Evolutionary conservation across 2,329 filamentous ascomycete species (phyloP), one percentile per base, ranked within the genome.

Genomic region (Dactylonectria estremocensis): DNA sequence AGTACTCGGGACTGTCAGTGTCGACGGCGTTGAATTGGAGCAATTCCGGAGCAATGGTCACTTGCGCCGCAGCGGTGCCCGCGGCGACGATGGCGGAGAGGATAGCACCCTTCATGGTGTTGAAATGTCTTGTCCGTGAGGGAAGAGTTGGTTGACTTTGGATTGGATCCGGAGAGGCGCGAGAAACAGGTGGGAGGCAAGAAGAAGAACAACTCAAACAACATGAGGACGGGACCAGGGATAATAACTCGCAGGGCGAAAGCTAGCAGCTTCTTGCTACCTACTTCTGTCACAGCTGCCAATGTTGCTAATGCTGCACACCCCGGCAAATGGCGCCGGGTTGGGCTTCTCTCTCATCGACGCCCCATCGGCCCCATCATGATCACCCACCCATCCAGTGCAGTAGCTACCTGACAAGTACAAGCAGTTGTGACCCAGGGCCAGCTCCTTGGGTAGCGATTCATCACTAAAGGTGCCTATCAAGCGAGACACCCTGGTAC

Each of bases 41-140:
- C 31, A 69, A 56, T 14, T 70, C 60, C 61, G 74, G 69, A 46
- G 73, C 46, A 20, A 73, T 37, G 3, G 73, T 69, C 43, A 74
- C 50, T 64, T 80, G 76, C 31, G 78, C 78, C 61, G 71, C 74
- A 48, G 72, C 74, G 55, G 66, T 60, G 57, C 70, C 68, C 59
- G 72, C 76, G 55, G 76, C 28, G 61, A 73, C 60, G 22, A 62
- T 14, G 37, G 59, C 55, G 28, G 71, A 70, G 57, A 78, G 54
- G 49, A 73, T 22, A 22, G 58, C 56, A 16, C 58, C 40, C 69
- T 77, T 76, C 76, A 77, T 78, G 58, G 14, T 70, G 72, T 56
- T 66, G 50, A 35, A 35, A 40, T 28, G 59, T 35, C 16, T 58
- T 63, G 18, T 53, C 37, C 10, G 31, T 52, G 33, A 35, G 28